Evolutionary conservation across 2,329 filamentous ascomycete genomes (phyloP).

Genomic region (Parascedosporium putredinis): DNA sequence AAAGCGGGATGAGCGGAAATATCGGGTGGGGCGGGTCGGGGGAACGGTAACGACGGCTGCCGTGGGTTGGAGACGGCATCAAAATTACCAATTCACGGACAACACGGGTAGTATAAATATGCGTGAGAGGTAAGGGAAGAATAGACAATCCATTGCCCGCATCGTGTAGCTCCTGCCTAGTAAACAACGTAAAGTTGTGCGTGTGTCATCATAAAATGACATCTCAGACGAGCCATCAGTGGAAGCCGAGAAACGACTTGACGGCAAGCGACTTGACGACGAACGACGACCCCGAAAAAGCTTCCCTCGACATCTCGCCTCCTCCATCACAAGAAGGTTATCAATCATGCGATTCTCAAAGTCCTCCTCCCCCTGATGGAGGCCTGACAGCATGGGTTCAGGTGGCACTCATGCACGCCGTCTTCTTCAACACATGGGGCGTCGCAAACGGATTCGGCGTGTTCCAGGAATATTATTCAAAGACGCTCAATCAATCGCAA

Average conservation of each 20-base stretch:
- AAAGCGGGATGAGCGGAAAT: too few species aligned
- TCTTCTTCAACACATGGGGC: constrained; percentile 35
- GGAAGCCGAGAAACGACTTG: background rate
- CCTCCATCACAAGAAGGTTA: background rate
- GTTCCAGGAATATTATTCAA: constrained; percentile 42
- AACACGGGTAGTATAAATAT: too few species aligned
- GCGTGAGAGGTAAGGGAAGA: too few species aligned
- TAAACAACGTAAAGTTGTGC: too few species aligned
- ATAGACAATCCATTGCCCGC: too few species aligned
- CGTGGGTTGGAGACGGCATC: too few species aligned
- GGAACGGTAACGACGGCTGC: too few species aligned
- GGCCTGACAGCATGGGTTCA: constrained; percentile 19
- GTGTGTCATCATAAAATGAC: too few species aligned
- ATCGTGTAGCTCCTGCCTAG: too few species aligned
- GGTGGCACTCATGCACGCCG: constrained; percentile 23
- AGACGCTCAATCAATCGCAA: constrained; percentile 22
- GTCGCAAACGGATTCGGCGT: constrained; percentile 46
- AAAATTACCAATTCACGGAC: too few species aligned
- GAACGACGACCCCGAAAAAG: background rate
- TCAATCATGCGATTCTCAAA: background rate
- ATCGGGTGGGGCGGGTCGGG: too few species aligned
- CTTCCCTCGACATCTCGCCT: background rate
- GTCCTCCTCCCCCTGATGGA: constrained; percentile 11
- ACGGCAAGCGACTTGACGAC: background rate
- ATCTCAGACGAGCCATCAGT: too few species aligned